phyloP scores from a whole-genome alignment of 345 rosid genomes.

The Eutrema yunnanense region DNA sequence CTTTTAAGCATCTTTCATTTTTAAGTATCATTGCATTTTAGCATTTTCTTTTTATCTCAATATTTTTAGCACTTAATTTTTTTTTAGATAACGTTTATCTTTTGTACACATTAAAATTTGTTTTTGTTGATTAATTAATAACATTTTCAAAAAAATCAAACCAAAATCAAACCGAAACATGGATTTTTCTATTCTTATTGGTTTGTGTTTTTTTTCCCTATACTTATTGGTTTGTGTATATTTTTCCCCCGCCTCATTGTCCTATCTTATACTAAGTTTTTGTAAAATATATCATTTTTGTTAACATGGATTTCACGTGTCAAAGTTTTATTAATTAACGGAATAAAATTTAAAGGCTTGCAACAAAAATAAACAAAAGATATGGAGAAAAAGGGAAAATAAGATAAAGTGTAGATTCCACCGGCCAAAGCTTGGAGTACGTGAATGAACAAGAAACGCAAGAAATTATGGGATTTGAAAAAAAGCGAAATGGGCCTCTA shows the following conservation, averaged over 20 bases:
- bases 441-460: background rate
- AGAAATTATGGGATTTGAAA: conserved; percentile 2
- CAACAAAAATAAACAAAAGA: background rate
- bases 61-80: no score
- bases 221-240: background rate
- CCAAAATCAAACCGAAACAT: background rate
- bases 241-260: background rate
- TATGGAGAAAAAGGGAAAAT: background rate
- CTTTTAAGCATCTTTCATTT: background rate
- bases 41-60: background rate
- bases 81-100: no score
- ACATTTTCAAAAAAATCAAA: background rate
- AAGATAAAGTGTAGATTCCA: conserved; percentile 3
- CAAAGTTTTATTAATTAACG: background rate
- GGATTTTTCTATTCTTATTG: background rate
- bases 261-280: background rate
- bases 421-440: conserved; percentile 14
- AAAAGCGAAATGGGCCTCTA: conserved; percentile 16
- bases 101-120: no score
- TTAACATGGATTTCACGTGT: conserved; percentile 14
- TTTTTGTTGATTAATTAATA: no score
- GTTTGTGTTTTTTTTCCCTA: background rate
- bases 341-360: background rate
- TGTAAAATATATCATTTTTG: background rate
- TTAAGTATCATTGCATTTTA: background rate